Percentiles rank a stretch among this genome's conserved stretches.
These are phyloP conservation scores for Penicillium sp. DNA, from an alignment of 2,329 filamentous ascomycete genomes.

Conservation along the genomic window DNA sequence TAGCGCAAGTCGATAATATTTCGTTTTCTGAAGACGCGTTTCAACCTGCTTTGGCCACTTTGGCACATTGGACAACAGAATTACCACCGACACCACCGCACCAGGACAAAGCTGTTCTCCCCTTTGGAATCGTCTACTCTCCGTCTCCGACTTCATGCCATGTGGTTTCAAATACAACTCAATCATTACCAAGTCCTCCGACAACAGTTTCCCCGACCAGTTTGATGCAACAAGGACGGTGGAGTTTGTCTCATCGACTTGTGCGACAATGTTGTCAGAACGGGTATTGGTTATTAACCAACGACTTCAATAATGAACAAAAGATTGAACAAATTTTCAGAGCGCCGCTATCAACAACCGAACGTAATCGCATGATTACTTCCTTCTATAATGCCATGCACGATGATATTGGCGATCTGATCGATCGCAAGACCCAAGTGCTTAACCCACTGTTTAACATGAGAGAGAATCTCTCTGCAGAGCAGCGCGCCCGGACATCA, in stretches of 20 bases:
- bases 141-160: constrained; percentile 9
- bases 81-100: constrained; percentile 21
- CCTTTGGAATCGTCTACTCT: constrained; percentile 21
- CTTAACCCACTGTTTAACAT: constrained; percentile 14
- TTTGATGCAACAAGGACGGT: constrained; percentile 11
- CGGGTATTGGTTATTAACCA: constrained; percentile 25
- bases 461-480: constrained; percentile 12
- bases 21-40: constrained; percentile 12
- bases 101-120: constrained; percentile 19
- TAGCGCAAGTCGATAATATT: not conserved
- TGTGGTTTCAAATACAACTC: not conserved
- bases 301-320: constrained; percentile 8
- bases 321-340: constrained; percentile 23
- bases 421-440: constrained; percentile 22
- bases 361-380: constrained; percentile 23
- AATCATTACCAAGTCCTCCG: constrained; percentile 4
- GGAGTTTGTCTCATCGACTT: constrained; percentile 25
- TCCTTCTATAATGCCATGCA: constrained; percentile 17
- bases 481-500: constrained; percentile 15
- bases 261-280: constrained; percentile 27
- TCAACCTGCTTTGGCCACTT: constrained; percentile 9
- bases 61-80: constrained; percentile 16
- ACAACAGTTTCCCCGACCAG: constrained; percentile 4
- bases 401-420: constrained; percentile 18
- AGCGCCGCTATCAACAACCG: not conserved